Evolutionary conservation across 2,329 filamentous ascomycete genomes (phyloP).

Genomic region (Verruconis gallopava): DNA sequence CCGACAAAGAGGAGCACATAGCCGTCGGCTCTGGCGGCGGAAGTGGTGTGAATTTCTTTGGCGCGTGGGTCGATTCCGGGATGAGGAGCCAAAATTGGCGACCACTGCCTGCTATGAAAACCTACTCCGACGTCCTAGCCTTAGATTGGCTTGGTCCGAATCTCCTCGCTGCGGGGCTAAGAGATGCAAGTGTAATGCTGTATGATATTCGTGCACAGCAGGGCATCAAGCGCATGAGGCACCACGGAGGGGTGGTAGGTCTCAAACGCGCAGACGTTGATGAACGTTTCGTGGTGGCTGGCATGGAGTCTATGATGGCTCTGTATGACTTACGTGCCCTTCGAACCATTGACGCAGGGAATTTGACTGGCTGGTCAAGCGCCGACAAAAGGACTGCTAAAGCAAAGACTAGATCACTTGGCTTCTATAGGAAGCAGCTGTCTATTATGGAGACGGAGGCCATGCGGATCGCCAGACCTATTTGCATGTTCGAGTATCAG

Average conservation of each 20-base stretch:
- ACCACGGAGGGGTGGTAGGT: slow-evolving; percentile 11
- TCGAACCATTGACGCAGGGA: slow-evolving; percentile 4
- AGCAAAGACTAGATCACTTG: neutral
- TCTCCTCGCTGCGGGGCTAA: slow-evolving; percentile 20
- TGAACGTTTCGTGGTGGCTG: slow-evolving; percentile 11
- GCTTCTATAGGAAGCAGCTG: neutral
- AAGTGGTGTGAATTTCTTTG: slow-evolving; percentile 15
- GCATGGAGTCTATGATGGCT: slow-evolving; percentile 11
- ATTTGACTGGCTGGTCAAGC: neutral
- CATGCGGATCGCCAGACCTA: slow-evolving; percentile 15
- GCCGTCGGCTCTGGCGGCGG: slow-evolving; percentile 20
- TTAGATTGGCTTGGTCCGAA: slow-evolving; percentile 22
- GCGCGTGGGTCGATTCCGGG: slow-evolving; percentile 17
- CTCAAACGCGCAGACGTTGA: slow-evolving; percentile 6
- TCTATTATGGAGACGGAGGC: neutral
- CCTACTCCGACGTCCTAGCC: slow-evolving; percentile 20
- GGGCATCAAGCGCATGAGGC: slow-evolving; percentile 10
- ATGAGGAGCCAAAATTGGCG: neutral
- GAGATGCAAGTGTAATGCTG: slow-evolving; percentile 21
- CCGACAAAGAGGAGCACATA: slow-evolving; percentile 12
- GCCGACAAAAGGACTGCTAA: neutral
- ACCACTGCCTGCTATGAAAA: slow-evolving; percentile 6
- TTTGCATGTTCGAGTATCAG: slow-evolving; percentile 19
- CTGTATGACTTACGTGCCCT: slow-evolving; percentile 21
- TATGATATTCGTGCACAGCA: slow-evolving; percentile 15